Base-by-base conservation (phyloP, 208 protist species). In the Trypanosoma melophagium region DNA sequence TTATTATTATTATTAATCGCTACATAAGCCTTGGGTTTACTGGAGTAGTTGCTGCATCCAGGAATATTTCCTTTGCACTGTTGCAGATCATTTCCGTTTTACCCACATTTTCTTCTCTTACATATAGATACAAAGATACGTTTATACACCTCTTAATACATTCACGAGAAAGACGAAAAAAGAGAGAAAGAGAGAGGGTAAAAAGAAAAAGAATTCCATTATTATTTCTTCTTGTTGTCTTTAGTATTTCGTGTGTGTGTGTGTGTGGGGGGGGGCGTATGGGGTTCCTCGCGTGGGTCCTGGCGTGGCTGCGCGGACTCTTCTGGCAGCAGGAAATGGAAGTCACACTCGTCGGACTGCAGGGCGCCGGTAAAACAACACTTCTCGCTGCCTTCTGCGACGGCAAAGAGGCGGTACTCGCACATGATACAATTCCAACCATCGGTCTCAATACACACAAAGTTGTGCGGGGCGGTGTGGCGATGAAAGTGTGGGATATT, bases 281-380 rank as follows among this genome's bases (percentile, higher is more conserved):
- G 70, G 47, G 60, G 4, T 47, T 76, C 16, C 61, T 76, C 22
- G 24, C 24, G 24, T 58, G 63, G 54, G 9, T 76, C 28, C 31
- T 76, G 14, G 62, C 69, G 4, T 76, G 70, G 70, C 8, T 68
- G 14, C 51, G 63, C 31, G n/a, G 76, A 40, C 74, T 97, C 17
- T 98, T 98, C 72, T 98, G 88, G 87, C 94, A 96, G 71, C 86
- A 97, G 76, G 93, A 98, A 76, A 97, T 98, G 92, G 95, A 98
- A 59, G 67, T 98, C 31, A 97, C 94, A 8, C 69, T 98, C 3
- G 91, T 98, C n/a, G 95, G 95, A 49, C 66, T 97, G 16, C 94
- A 98, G 66, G 90, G 90, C 49, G 90, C 89, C 22, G 94, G 94
- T 47, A 98, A 98, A 65, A 96, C 92, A 1, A 97, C 94, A 17